Base-by-base conservation (phyloP, 257 asterid genomes). In the Cinchona pubescens region DNA sequence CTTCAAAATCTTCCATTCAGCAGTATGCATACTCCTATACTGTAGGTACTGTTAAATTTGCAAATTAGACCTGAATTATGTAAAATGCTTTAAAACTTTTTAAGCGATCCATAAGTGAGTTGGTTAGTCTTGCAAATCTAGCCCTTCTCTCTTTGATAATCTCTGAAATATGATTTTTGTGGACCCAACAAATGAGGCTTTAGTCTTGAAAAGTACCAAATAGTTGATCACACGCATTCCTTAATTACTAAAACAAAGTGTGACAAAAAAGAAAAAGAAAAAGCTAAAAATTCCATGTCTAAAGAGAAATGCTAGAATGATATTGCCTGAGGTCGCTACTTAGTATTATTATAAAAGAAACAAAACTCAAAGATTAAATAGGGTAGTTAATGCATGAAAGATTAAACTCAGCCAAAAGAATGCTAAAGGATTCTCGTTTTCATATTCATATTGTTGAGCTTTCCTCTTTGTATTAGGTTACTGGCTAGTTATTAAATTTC, bases 181-280 rank as follows among this genome's bases (percentile, higher is more conserved):
- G 80, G 80, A 59, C 78, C 81, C 49, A n/a, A 66, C 12, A n/a
- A 32, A 38, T 30, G 3, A 43, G 74, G 61, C 48, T 34, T 51
- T n/a, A 32, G 38, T 58, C 27, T 34, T 21, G 6, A 56, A 27
- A n/a, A 38, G n/a, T 65, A 15, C 40, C 0, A 65, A 35, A 49
- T 72, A 5, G 4, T 5, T 30, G 8, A 15, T 37, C 21, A 34
- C 51, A 71, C 38, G 65, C 62, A 27, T 53, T 19, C 21, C n/a
- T 30, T 46, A 11, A 0, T 15, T 4, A 32, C 1, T 21, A 19
- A 72, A 37, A 58, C 23, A 48, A 66, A 78, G 63, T 42, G 21
- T 60, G 59, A 43, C 25, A 30, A 53, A n/a, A n/a, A 65, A 64
- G 74, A 64, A 72, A 25, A 65, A 63, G 63, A 55, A 56, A 79